phyloP scores from a whole-genome alignment of 1,284 basidiomycete species.

The Puccinia coronata region DNA sequence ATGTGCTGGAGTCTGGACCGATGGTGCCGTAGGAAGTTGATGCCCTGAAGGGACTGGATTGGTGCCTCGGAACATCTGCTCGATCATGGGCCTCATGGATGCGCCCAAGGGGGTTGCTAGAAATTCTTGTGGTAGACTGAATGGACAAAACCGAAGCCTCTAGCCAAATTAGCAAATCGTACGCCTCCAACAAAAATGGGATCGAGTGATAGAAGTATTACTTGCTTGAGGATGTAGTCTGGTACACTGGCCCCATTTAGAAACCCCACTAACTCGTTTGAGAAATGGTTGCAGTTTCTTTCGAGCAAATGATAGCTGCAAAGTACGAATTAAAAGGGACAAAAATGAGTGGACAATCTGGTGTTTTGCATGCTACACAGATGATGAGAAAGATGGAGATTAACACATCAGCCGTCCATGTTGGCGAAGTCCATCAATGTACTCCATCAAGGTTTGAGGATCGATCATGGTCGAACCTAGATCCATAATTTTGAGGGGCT shows the following conservation, averaged over 20 bases:
- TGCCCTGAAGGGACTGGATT: slow-evolving; percentile 15
- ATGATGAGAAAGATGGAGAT: slow-evolving; percentile 54
- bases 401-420: slow-evolving; percentile 58
- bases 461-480: slow-evolving; percentile 59
- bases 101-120: slow-evolving; percentile 59
- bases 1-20: not conserved
- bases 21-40: slow-evolving; percentile 19
- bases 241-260: slow-evolving; percentile 39
- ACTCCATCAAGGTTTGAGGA: slow-evolving; percentile 57
- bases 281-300: slow-evolving; percentile 47
- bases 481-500: slow-evolving; percentile 55
- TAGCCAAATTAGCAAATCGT: not conserved
- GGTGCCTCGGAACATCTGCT: slow-evolving; percentile 53
- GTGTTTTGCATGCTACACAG: not conserved
- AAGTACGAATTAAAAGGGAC: not conserved
- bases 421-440: slow-evolving; percentile 55
- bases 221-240: slow-evolving; percentile 47
- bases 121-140: slow-evolving; percentile 57
- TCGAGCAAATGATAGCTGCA: slow-evolving; percentile 49
- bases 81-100: slow-evolving; percentile 59
- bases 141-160: slow-evolving; percentile 55
- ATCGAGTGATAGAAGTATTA: not conserved
- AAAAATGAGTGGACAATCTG: not conserved
- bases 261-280: slow-evolving; percentile 44
- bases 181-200: not conserved